Evolutionary conservation across 108 stramenopile genomes (phyloP).

Genomic region (Tribonema minus): DNA sequence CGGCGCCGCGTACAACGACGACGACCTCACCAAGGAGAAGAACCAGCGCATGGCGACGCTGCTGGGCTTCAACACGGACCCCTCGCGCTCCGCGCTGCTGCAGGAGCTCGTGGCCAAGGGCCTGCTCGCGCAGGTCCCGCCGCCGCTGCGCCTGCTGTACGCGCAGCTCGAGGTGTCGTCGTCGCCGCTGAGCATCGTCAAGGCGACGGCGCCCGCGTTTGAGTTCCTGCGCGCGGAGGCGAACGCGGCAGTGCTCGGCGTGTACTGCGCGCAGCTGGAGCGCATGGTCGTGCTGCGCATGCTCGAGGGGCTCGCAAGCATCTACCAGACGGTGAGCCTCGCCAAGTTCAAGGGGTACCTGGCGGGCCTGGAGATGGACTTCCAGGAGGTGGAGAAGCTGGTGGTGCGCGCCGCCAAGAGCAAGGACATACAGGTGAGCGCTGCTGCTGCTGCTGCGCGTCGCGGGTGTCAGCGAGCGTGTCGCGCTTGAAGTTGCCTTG

Average conservation of each 20-base stretch:
- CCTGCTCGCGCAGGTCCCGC: constrained; percentile 5
- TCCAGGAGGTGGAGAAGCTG: constrained; percentile 81
- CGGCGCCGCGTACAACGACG: constrained; percentile 51
- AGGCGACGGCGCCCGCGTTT: constrained; percentile 15
- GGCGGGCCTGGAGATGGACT: constrained; percentile 69
- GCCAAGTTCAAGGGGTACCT: constrained; percentile 69
- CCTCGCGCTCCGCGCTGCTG: constrained; percentile 79
- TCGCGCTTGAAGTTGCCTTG: too few species aligned
- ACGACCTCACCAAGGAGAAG: constrained; percentile 84
- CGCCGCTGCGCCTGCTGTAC: neutral
- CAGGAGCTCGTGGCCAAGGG: constrained; percentile 30
- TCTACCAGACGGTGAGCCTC: constrained; percentile 82
- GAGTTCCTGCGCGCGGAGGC: too few species aligned
- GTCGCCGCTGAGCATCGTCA: constrained; percentile 23
- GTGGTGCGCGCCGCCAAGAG: constrained; percentile 71
- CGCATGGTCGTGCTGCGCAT: constrained; percentile 67
- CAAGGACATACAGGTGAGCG: too few species aligned
- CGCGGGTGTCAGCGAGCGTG: too few species aligned
- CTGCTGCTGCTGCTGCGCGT: constrained; percentile 30
- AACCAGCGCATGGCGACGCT: constrained; percentile 88
- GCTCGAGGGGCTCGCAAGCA: constrained; percentile 71
- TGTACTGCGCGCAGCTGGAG: too few species aligned
- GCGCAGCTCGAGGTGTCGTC: constrained; percentile 20
- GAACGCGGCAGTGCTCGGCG: too few species aligned
- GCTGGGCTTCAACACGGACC: constrained; percentile 82